phyloP scores from a whole-genome alignment of 306 rosid species.

The Casuarina cunninghamiana region DNA sequence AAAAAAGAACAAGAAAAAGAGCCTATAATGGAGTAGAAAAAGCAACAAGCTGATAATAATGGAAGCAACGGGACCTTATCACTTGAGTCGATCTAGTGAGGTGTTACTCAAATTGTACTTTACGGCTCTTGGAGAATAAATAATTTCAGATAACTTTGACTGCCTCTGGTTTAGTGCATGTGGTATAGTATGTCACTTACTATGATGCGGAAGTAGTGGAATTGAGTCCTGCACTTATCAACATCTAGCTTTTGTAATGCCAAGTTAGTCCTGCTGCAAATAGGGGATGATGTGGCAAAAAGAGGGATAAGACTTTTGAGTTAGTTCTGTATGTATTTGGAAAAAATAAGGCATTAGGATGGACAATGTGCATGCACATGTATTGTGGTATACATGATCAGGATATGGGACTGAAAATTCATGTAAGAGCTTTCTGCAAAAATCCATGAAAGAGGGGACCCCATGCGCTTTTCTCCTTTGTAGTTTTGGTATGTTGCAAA shows the following conservation, averaged over 20 bases:
- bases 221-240: neutral
- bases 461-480: too few relatives aligned
- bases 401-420: too few relatives aligned
- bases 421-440: too few relatives aligned
- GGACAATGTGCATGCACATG: neutral
- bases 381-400: neutral
- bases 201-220: neutral
- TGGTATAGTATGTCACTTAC: neutral
- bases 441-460: too few relatives aligned
- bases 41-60: neutral
- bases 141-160: neutral
- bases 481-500: neutral
- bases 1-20: neutral
- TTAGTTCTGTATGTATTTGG: neutral
- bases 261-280: neutral
- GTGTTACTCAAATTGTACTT: neutral
- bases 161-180: neutral
- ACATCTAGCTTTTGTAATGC: neutral
- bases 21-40: neutral
- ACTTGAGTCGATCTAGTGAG: neutral
- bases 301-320: neutral
- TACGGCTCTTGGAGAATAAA: neutral
- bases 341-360: neutral
- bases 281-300: neutral
- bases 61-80: neutral